Conservation (phyloP, 2,329 filamentous ascomycete species). For the Fusarium staphyleae region DNA sequence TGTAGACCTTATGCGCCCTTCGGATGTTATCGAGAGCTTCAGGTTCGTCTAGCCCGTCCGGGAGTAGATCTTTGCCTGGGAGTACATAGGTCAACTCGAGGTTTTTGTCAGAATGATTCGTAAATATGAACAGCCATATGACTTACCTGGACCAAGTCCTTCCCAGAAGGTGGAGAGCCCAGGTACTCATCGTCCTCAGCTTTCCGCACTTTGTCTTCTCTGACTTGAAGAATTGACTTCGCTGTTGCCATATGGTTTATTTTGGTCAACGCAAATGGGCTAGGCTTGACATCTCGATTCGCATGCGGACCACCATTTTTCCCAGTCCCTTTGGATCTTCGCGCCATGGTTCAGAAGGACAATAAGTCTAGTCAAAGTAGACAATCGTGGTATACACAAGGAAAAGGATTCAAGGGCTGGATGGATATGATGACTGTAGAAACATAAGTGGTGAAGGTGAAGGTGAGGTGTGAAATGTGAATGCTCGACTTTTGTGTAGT, state of each 20-base stretch:
- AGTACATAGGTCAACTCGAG: conserved; percentile 39
- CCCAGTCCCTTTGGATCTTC: neutral
- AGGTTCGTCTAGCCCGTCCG: conserved; percentile 36
- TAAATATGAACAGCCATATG: neutral
- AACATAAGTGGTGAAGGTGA: no score
- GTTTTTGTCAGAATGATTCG: neutral
- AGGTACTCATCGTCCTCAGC: conserved; percentile 35
- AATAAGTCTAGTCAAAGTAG: neutral
- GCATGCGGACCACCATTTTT: neutral
- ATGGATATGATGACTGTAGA: neutral
- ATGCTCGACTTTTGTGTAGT: no score
- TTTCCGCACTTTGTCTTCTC: conserved; percentile 24
- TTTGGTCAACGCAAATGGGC: conserved; percentile 2
- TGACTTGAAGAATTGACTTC: conserved; percentile 34
- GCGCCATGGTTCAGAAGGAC: conserved; percentile 7
- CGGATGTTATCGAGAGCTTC: conserved; percentile 41
- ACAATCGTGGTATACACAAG: neutral
- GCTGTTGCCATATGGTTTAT: conserved; percentile 23
- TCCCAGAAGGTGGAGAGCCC: conserved; percentile 34
- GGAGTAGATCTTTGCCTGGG: conserved; percentile 41
- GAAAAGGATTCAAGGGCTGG: neutral
- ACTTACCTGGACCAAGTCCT: conserved; percentile 38
- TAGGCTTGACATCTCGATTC: neutral
- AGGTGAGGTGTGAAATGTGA: no score
- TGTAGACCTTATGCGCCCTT: conserved; percentile 43